Conservation (phyloP, 345 rosid species). For the Pugionium cornutum region DNA sequence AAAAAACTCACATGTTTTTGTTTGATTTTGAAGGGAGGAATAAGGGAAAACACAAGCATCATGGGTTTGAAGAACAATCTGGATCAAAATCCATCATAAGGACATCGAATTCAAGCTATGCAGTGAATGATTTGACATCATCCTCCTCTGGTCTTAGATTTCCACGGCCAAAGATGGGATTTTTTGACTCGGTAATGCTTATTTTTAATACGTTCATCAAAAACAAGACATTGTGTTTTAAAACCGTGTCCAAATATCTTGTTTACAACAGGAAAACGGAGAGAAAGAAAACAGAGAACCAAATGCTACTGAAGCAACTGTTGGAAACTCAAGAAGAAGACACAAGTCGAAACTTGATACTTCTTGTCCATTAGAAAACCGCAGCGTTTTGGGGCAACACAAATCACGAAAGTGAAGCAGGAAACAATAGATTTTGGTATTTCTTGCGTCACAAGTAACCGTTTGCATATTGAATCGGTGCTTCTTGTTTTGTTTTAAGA, state of each 20-base stretch:
- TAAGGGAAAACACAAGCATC: slow-evolving; percentile 14
- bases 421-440: not conserved
- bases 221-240: too few species aligned
- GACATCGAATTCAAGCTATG: slow-evolving; percentile 20
- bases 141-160: slow-evolving; percentile 34
- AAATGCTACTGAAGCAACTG: slow-evolving; percentile 19
- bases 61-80: slow-evolving; percentile 28
- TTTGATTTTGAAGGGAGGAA: slow-evolving; percentile 12
- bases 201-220: too few species aligned
- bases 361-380: slow-evolving; percentile 10
- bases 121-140: slow-evolving; percentile 14
- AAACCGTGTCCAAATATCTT: not conserved
- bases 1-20: not conserved
- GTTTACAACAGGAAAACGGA: slow-evolving; percentile 20
- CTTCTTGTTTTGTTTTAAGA: slow-evolving; percentile 6
- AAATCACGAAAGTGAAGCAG: slow-evolving; percentile 21
- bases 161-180: slow-evolving; percentile 36
- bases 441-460: slow-evolving; percentile 14
- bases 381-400: slow-evolving; percentile 32
- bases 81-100: slow-evolving; percentile 27
- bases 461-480: not conserved
- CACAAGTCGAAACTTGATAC: slow-evolving; percentile 27
- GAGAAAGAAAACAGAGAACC: slow-evolving; percentile 38
- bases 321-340: slow-evolving; percentile 16
- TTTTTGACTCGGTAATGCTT: slow-evolving; percentile 33